A percentile compares a stretch with the other conserved stretches of the same genome.
Evolutionary conservation across 768 basidiomycete genomes (phyloP).

Genomic region (Serendipita sp.): DNA sequence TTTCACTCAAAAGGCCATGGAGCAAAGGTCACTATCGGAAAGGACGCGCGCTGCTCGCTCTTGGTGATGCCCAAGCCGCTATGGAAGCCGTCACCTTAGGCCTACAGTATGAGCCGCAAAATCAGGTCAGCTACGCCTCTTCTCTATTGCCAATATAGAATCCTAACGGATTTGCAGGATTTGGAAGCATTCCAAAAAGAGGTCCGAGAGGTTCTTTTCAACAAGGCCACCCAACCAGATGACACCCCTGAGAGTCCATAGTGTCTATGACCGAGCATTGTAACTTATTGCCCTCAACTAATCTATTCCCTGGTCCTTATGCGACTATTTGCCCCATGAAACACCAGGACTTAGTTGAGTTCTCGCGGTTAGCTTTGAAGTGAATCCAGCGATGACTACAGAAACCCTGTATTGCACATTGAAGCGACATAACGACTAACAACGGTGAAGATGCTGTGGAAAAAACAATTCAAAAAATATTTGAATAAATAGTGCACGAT

Average conservation of each 20-base stretch:
- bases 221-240: background rate
- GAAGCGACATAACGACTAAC: too few species aligned
- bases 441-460: too few species aligned
- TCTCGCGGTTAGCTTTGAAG: too few species aligned
- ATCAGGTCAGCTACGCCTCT: slow-evolving; percentile 25
- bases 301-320: too few species aligned
- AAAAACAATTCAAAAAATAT: too few species aligned
- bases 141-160: background rate
- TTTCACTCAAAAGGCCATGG: slow-evolving; percentile 72
- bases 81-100: slow-evolving; percentile 69
- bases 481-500: too few species aligned
- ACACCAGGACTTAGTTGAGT: too few species aligned
- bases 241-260: background rate
- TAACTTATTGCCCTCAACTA: too few species aligned
- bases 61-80: slow-evolving; percentile 56
- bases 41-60: slow-evolving; percentile 69
- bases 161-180: background rate
- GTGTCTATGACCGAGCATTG: background rate
- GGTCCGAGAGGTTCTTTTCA: background rate
- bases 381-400: too few species aligned
- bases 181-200: background rate
- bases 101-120: slow-evolving; percentile 65
- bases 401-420: too few species aligned
- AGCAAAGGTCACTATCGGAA: slow-evolving; percentile 93
- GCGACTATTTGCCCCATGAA: too few species aligned